Evolutionary conservation across 1,284 basidiomycete species (phyloP).

Genomic region (Vanrija sp.): DNA sequence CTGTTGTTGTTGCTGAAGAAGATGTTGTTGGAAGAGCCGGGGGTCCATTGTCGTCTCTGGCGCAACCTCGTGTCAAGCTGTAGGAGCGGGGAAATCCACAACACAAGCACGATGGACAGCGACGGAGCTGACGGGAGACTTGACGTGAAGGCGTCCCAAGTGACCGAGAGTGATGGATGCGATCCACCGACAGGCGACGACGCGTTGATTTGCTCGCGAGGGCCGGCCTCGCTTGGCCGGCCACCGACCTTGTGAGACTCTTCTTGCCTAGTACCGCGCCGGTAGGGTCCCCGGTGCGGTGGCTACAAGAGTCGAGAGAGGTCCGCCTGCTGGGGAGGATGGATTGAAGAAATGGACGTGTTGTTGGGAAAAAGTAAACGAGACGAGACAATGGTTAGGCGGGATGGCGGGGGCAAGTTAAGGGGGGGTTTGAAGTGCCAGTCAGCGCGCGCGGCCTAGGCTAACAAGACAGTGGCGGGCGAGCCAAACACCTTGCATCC

Average conservation of each 20-base stretch:
- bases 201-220: constrained; percentile 7
- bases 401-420: neutral
- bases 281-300: constrained; percentile 10
- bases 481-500: no score
- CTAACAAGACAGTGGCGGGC: no score
- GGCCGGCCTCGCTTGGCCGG: constrained; percentile 19
- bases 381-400: neutral
- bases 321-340: neutral
- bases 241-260: constrained; percentile 8
- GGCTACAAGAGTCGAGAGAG: neutral
- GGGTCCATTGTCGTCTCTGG: constrained; percentile 14
- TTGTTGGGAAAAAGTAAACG: neutral
- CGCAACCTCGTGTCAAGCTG: neutral
- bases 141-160: neutral
- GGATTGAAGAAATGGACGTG: neutral
- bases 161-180: neutral
- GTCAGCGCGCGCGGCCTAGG: no score
- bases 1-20: constrained; percentile 20
- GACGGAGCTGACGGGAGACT: neutral
- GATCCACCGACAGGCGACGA: neutral
- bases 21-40: constrained; percentile 21
- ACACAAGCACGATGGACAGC: no score
- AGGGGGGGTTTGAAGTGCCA: neutral
- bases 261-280: constrained; percentile 12
- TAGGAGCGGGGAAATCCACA: neutral